A percentile compares a stretch with the other conserved stretches of the same genome.
phyloP scores from a whole-genome alignment of 2,329 filamentous ascomycete species.

The Ceratocystis smalleyi region DNA sequence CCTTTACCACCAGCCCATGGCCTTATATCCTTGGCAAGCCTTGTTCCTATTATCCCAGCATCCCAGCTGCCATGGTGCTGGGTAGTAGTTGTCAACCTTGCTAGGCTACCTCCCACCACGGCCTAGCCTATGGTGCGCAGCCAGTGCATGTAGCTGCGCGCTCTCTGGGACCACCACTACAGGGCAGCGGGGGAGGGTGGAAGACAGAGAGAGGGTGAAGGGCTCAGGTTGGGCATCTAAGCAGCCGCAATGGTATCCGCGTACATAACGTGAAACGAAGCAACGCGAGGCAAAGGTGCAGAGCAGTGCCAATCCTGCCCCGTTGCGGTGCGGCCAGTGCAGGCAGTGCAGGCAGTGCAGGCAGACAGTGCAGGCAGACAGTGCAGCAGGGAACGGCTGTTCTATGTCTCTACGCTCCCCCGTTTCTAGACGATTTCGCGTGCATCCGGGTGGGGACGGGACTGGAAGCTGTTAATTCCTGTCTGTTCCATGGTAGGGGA shows the following conservation, averaged over 20 bases:
- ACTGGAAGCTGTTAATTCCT: no score
- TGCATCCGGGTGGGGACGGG: no score
- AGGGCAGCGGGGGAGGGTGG: no score
- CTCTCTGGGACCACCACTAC: not conserved
- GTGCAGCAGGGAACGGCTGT: not conserved
- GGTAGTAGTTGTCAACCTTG: not conserved
- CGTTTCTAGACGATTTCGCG: no score
- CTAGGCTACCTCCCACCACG: not conserved
- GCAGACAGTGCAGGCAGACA: not conserved
- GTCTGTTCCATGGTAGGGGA: no score
- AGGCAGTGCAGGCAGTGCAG: not conserved
- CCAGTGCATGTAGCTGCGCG: not conserved
- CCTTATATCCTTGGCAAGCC: no score
- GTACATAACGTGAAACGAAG: not conserved
- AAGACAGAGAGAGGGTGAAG: not conserved
- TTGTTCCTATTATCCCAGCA: no score
- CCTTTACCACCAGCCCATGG: no score
- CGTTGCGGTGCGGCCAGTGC: not conserved
- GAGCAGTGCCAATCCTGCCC: not conserved
- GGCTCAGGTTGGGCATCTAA: not conserved
- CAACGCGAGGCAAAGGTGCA: not conserved
- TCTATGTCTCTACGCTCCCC: no score
- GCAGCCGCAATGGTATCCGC: not conserved
- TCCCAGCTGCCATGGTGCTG: not conserved
- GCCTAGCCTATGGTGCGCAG: not conserved